Base-by-base conservation (phyloP, 495 filamentous ascomycete genomes). In the Clohesyomyces aquaticus region DNA sequence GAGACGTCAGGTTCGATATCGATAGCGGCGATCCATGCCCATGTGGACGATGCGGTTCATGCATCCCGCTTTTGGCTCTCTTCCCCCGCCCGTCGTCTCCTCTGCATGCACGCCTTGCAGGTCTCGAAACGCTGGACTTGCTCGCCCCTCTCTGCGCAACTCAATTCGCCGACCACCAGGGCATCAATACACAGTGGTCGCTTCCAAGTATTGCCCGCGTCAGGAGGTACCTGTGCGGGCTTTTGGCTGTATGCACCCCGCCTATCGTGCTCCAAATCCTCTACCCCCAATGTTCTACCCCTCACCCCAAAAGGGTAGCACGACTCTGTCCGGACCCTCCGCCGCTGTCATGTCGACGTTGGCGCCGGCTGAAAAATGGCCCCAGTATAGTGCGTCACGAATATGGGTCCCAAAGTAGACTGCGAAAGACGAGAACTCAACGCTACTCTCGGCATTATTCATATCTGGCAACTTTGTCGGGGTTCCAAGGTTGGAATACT, bases 201-300 rank as follows among this genome's bases (percentile, higher is more conserved):
- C 43, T 49, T 47, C 43, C 27, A 38, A 35, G 16, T 42, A 60
- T 28, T 11, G 22, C 25, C 8, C 8, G 8, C 47, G 19, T 41
- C 23, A 48, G 2, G 11, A 35, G 25, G 46, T 52, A 51, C 55
- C 26, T 21, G 16, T 29, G 45, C 10, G 41, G 32, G 2, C 19
- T 56, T 56, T 26, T 56, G 51, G 41, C 42, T 63, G 60, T 56
- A 56, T 52, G 19, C 4, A 41, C 19, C 60, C 41, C 28, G 42
- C 60, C 29, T 62, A 21, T 32, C 42, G 35, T 55, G 48, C 48
- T 28, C 53, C 59, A 62, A 16, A 42, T 54, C 48, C 59, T n/a
- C n/a, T n/a, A n/a, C 38, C 35, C 21, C 49, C 52, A 52, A 63
- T 63, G 2, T 43, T 63, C 51, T 63, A 42, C 60, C 38, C 59